Evolutionary conservation across 768 basidiomycete species (phyloP).

Genomic region (Psilocybe sp.): DNA sequence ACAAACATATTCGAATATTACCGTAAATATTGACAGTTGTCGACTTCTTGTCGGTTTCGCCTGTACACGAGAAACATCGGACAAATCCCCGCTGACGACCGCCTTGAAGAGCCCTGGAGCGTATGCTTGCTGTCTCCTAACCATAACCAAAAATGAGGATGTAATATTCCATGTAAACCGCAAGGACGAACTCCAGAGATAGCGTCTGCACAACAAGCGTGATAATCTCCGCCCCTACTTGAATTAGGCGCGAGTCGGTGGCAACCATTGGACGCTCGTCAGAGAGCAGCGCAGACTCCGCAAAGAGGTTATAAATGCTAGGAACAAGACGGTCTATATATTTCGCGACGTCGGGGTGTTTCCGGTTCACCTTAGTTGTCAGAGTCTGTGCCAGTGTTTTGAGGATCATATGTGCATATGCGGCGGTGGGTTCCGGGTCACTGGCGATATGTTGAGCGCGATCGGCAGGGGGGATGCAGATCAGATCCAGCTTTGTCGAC

Average conservation of each 20-base stretch:
- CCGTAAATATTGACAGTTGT: conserved; percentile 51
- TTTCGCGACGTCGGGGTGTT: conserved; percentile 73
- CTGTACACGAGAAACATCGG: conserved; percentile 52
- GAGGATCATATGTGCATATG: conserved; percentile 85
- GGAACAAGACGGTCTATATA: conserved; percentile 78
- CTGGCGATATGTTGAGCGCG: conserved; percentile 11
- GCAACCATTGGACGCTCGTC: conserved; percentile 27
- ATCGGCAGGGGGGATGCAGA: conserved; percentile 40
- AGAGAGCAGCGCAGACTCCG: conserved; percentile 37
- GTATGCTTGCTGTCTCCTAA: conserved; percentile 67
- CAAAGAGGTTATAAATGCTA: conserved; percentile 62
- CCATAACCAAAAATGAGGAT: conserved; percentile 4
- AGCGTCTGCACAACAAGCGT: conserved; percentile 65
- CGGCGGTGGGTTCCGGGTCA: conserved; percentile 62
- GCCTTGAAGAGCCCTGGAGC: conserved; percentile 42
- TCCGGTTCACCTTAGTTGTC: conserved; percentile 36
- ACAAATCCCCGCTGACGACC: conserved; percentile 52
- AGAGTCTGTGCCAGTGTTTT: conserved; percentile 65
- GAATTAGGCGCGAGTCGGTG: conserved; percentile 50
- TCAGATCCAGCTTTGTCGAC: conserved; percentile 68
- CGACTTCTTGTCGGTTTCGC: conserved; percentile 40
- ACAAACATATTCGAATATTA: conserved; percentile 19
- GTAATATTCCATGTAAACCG: background rate
- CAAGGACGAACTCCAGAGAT: conserved; percentile 55
- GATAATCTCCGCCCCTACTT: conserved; percentile 63